A percentile compares a stretch with the other conserved stretches of the same genome.
These are phyloP conservation scores for Coemansia sp. DNA, from an alignment of 192 early-diverging fungal genomes.

Conservation along the genomic window DNA sequence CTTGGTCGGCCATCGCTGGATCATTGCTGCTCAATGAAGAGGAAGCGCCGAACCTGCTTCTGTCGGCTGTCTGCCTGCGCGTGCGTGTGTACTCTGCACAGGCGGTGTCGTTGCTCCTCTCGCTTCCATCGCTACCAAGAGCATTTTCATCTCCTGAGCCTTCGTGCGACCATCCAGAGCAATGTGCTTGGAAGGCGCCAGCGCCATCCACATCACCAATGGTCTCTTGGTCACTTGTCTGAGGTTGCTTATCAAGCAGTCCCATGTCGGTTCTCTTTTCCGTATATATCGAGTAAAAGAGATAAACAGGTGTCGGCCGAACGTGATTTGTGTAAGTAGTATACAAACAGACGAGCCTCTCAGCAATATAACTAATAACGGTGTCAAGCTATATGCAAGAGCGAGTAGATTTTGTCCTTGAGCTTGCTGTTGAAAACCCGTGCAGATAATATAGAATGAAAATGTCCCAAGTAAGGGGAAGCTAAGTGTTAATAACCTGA, in stretches of 20 bases:
- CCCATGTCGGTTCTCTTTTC: not conserved
- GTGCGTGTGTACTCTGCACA: conserved; percentile 1
- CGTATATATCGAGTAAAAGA: not conserved
- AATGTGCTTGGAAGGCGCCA: conserved; percentile 9
- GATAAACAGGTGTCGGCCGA: not conserved
- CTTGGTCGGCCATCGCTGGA: not conserved
- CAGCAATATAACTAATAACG: not conserved
- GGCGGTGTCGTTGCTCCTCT: conserved; percentile 7
- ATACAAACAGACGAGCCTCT: not conserved
- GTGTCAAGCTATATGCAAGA: not conserved
- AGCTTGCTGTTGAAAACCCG: not conserved
- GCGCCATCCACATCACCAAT: conserved; percentile 8
- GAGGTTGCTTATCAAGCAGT: not conserved
- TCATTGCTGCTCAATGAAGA: not conserved
- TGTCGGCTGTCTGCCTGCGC: conserved; percentile 4
- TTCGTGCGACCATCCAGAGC: conserved; percentile 19
- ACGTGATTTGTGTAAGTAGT: not conserved
- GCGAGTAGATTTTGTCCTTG: not conserved
- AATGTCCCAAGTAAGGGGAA: not conserved
- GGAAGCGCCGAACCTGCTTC: conserved; percentile 6
- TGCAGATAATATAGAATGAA: not conserved
- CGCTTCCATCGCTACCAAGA: not conserved
- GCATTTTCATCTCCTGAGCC: not conserved
- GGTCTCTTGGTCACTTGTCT: not conserved
- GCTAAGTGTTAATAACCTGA: conserved; percentile 8